These are phyloP conservation scores for Hemileccinum rubropunctum DNA, from an alignment of 768 basidiomycete species.

Conservation along the genomic window DNA sequence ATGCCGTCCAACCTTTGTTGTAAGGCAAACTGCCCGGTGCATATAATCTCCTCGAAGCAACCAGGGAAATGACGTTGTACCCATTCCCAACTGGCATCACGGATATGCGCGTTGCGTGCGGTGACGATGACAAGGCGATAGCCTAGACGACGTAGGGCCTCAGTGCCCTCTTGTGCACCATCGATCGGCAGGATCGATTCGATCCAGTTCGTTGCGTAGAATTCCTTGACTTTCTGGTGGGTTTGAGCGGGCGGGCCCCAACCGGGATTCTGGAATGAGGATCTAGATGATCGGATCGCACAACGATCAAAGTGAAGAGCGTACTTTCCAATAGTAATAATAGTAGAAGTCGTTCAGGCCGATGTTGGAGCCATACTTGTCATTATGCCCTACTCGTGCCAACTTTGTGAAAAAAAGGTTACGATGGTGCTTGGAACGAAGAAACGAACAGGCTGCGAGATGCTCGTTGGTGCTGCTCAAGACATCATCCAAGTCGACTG, in stretches of 20 bases:
- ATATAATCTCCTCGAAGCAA: constrained; percentile 59
- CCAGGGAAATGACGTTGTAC: constrained; percentile 63
- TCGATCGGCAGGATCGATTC: constrained; percentile 48
- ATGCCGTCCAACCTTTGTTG: constrained; percentile 34
- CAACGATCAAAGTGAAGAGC: not conserved
- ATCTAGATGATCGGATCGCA: not conserved
- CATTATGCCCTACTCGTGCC: constrained; percentile 59
- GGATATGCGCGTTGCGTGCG: constrained; percentile 56
- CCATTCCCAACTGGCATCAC: constrained; percentile 66
- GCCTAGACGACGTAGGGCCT: constrained; percentile 57
- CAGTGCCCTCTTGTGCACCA: constrained; percentile 59
- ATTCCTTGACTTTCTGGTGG: constrained; percentile 53
- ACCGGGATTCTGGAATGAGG: constrained; percentile 39
- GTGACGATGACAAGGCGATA: constrained; percentile 74
- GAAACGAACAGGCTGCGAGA: constrained; percentile 36
- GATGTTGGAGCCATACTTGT: constrained; percentile 52
- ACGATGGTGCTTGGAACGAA: too few species aligned
- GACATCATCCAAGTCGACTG: constrained; percentile 69
- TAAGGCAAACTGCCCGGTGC: constrained; percentile 68
- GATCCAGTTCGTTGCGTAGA: constrained; percentile 53
- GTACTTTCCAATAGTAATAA: constrained; percentile 76
- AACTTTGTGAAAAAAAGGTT: not conserved
- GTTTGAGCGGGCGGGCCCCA: constrained; percentile 66
- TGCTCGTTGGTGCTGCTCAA: constrained; percentile 58
- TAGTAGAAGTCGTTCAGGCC: constrained; percentile 59